These are phyloP conservation scores for Camellia japonica DNA, from an alignment of 148 eudicot genomes.

Conservation along the genomic window DNA sequence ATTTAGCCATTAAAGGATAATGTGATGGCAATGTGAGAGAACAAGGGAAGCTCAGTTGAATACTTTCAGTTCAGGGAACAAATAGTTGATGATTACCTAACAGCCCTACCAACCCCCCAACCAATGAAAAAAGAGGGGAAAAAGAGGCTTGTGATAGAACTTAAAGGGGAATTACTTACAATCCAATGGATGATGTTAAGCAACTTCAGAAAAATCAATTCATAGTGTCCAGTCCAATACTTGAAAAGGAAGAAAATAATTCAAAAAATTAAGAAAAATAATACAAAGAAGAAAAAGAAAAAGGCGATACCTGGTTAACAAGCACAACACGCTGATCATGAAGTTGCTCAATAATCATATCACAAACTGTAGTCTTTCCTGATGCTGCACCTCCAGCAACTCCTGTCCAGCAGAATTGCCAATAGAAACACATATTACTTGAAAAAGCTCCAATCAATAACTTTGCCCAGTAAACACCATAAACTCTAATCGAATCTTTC, in stretches of 20 bases:
- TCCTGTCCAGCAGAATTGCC: slow-evolving; percentile 48
- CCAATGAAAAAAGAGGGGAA: background rate
- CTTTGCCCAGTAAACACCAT: no score
- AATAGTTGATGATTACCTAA: background rate
- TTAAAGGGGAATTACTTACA: background rate
- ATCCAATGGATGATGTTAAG: background rate
- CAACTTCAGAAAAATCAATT: background rate
- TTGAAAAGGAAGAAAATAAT: background rate
- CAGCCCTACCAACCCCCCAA: background rate
- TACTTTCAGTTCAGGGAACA: background rate
- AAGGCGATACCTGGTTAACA: slow-evolving; percentile 76
- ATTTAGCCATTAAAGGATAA: background rate
- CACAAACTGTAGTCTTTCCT: slow-evolving; percentile 97
- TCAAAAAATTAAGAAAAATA: background rate
- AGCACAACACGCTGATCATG: slow-evolving; percentile 98
- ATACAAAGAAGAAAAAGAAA: slow-evolving; percentile 1
- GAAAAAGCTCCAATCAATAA: background rate
- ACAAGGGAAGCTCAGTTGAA: background rate
- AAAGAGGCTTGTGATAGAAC: background rate
- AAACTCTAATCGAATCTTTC: no score
- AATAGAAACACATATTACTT: background rate
- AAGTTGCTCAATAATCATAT: slow-evolving; percentile 98
- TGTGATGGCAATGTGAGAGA: background rate
- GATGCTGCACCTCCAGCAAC: slow-evolving; percentile 99
- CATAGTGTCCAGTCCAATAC: background rate